Evolutionary conservation across 2,329 filamentous ascomycete genomes (phyloP).

Genomic region (Ceratocystis albifundus): DNA sequence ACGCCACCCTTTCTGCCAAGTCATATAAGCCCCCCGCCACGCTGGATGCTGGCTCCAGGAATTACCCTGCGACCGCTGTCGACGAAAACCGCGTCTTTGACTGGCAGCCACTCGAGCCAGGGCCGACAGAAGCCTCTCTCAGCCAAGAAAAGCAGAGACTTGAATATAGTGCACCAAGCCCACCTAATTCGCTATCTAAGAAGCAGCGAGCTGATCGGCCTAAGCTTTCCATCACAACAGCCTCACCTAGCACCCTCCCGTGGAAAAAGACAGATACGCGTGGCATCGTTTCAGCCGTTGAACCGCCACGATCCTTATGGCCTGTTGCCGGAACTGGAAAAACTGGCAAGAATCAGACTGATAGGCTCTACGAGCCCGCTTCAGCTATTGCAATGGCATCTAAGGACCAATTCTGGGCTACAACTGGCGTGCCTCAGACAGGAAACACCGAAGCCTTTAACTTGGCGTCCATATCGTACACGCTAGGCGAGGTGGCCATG

Average conservation of each 20-base stretch:
- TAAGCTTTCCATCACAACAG: conserved; percentile 19
- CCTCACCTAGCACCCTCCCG: background rate
- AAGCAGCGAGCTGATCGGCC: conserved; percentile 6
- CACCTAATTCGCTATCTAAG: background rate
- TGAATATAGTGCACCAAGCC: background rate
- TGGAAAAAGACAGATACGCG: conserved; percentile 20
- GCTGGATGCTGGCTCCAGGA: background rate
- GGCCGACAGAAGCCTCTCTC: background rate
- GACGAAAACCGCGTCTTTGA: conserved; percentile 7
- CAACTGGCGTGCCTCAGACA: conserved; percentile 21
- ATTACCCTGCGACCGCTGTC: conserved; percentile 16
- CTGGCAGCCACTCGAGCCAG: conserved; percentile 15
- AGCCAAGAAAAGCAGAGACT: background rate
- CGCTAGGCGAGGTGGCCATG: conserved; percentile 19
- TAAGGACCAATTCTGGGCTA: conserved; percentile 21
- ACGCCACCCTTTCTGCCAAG: conserved; percentile 11
- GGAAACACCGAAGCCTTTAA: conserved; percentile 23
- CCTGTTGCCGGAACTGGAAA: background rate
- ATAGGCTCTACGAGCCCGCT: background rate
- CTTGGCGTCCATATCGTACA: conserved; percentile 21
- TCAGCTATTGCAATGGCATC: conserved; percentile 3
- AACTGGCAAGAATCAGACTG: background rate
- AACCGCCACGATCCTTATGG: conserved; percentile 18
- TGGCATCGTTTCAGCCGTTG: conserved; percentile 16
- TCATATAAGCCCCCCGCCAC: background rate